phyloP scores from a whole-genome alignment of 106 monocot species.

The Xerophyta viscosa region DNA sequence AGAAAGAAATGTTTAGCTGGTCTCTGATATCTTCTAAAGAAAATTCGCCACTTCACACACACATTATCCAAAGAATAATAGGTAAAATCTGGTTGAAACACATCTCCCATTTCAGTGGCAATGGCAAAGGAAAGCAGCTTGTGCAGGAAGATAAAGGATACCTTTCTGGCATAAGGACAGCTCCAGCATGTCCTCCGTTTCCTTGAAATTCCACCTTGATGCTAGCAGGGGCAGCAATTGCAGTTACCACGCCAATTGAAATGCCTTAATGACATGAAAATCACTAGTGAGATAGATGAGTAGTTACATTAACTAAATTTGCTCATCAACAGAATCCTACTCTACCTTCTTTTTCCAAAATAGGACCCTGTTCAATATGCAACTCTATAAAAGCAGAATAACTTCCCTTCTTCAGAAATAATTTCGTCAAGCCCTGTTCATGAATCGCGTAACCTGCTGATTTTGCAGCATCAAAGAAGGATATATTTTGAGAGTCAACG shows the following conservation, averaged over 20 bases:
- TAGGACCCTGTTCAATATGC: slow-evolving; percentile 98
- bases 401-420: slow-evolving; percentile 62
- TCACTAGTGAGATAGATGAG: background rate
- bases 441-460: slow-evolving; percentile 60
- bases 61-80: too few species aligned
- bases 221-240: slow-evolving; percentile 98
- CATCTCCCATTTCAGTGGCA: too few species aligned
- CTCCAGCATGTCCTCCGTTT: slow-evolving; percentile 96
- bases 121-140: too few species aligned
- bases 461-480: slow-evolving; percentile 79
- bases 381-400: slow-evolving; percentile 92
- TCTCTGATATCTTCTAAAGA: too few species aligned
- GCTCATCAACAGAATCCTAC: slow-evolving; percentile 3
- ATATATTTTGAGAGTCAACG: slow-evolving; percentile 72
- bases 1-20: too few species aligned
- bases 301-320: background rate
- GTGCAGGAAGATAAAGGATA: slow-evolving; percentile 15
- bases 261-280: slow-evolving; percentile 29
- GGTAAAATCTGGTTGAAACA: too few species aligned
- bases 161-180: slow-evolving; percentile 95
- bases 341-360: slow-evolving; percentile 90
- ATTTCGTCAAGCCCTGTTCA: slow-evolving; percentile 46
- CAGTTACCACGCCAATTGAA: slow-evolving; percentile 90
- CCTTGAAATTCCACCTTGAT: slow-evolving; percentile 91
- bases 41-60: too few species aligned